Evolutionary conservation across 106 monocot species (phyloP), one percentile per base, ranked within the genome.

Genomic region (Amphibolis antarctica): DNA sequence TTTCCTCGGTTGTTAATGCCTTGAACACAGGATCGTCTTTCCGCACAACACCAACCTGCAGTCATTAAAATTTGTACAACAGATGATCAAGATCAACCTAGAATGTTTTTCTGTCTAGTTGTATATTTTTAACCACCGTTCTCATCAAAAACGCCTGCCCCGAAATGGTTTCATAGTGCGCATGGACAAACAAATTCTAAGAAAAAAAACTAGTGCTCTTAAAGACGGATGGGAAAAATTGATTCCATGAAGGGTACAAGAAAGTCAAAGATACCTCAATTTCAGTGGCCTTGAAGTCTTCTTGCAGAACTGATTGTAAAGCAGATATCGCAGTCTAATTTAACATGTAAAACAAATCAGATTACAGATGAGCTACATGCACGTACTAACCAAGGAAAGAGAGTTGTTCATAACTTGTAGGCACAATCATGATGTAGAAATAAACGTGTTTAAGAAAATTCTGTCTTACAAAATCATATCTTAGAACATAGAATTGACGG

Each of bases 241-340:
- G 59, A 29, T 23, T 59, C 14, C 25, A 30, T 29, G 1, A 46
- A 45, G 30, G 19, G 53, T 10, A 28, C 5, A 66, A 47, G 42
- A 17, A 28, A 25, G 28, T 7, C 19, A 53, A 25, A n/a, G 30
- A 29, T 89, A 90, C 96, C 90, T 98, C 96, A 45, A 98, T 98
- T 67, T 98, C 96, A 42, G 96, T 98, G 42, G 90, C 90, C 61
- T 98, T 98, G 72, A 98, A 98, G 65, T 98, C 96, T 46, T 98
- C 96, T 70, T 98, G 96, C 23, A 98, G 75, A 31, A 98, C 96
- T 23, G 96, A 98, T 75, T 98, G 96, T 62, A 98, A 53, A 14
- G 96, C 96, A 61, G 96, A 98, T 80, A 98, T 98, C 28, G 96
- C 82, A 62, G 86, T 98, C 96, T 98, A 64, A 74, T 28, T 30